Base-by-base conservation (phyloP, 306 rosid genomes). In the Gastrolobium villosum region DNA sequence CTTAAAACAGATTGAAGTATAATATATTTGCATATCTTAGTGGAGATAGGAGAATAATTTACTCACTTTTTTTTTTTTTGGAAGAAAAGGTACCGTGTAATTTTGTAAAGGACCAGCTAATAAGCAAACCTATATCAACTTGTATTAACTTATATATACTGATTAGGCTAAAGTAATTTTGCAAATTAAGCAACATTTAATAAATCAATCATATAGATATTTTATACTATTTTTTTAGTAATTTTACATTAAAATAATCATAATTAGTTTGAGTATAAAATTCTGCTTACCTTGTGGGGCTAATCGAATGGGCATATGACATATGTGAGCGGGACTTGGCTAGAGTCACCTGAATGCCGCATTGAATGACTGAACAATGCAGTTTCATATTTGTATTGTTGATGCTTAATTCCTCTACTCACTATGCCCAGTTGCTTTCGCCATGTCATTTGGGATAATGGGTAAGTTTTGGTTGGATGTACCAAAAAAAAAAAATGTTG, bases 391-490 rank as follows among this genome's bases (percentile, higher is more conserved):
- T 49, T 34, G 34, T 54, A 65, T 20, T 20, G 26, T 41, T 20
- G 3, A 26, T 32, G 34, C 65, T 35, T 1, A 39, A 43, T 44
- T 55, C 70, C 44, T 44, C 57, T 46, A 37, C 77, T 46, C 53
- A 70, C 65, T 31, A 2, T 65, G 73, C 40, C 39, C 4, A 0
- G 41, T 75, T 63, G 63, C 53, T 75, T 48, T 75, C 79, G 31
- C 32, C 15, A 6, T 31, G 26, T 74, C 69, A 31, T 57, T 2
- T 57, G 69, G 54, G 43, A 54, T 72, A 15, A 6, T 40, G 65
- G 41, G 7, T 3, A 43, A 15, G n/a, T 14, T 2, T n/a, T 49
- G 2, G 41, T 13, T 52, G 15, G 63, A 20, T 57, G 64, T 57
- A 15, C 26, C 26, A 0, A 20, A 20, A 20, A 11, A 10, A n/a